A percentile compares a stretch with the other conserved stretches of the same genome.
Evolutionary conservation across 306 rosid genomes (phyloP).

Genomic region (Cyclanthera cordifolia): DNA sequence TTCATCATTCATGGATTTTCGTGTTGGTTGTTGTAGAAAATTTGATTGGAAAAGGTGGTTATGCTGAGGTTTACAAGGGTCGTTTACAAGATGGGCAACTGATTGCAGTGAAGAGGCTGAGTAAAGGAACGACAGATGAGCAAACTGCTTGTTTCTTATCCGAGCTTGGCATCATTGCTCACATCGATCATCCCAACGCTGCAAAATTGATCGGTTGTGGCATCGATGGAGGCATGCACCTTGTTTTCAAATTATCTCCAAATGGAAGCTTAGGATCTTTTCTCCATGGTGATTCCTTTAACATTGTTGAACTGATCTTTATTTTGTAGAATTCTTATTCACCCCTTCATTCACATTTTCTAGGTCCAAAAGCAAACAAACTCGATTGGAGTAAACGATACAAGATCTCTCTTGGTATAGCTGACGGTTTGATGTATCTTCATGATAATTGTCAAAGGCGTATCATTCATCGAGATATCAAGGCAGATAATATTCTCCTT

Average conservation of each 20-base stretch:
- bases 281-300: conserved; percentile 40
- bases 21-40: conserved; percentile 33
- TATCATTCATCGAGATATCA: conserved; percentile 77
- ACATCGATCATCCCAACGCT: conserved; percentile 59
- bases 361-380: conserved; percentile 33
- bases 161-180: conserved; percentile 66
- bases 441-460: conserved; percentile 61
- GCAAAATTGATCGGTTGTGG: conserved; percentile 69
- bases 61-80: conserved; percentile 61
- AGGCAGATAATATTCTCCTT: conserved; percentile 65
- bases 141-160: conserved; percentile 47
- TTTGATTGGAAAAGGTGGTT: conserved; percentile 73
- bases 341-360: conserved; percentile 5
- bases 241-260: conserved; percentile 53
- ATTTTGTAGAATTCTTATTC: conserved; percentile 7
- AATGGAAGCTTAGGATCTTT: conserved; percentile 65
- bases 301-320: conserved; percentile 1
- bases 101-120: conserved; percentile 53
- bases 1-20: not conserved
- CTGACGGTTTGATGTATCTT: conserved; percentile 66
- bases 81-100: conserved; percentile 47
- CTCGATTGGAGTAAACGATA: conserved; percentile 66
- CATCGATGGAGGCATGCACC: conserved; percentile 56
- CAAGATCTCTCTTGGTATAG: conserved; percentile 51
- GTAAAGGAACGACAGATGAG: conserved; percentile 45